Conservation (phyloP, 2,329 filamentous ascomycete species). For the Fusarium pseudonygamai region DNA sequence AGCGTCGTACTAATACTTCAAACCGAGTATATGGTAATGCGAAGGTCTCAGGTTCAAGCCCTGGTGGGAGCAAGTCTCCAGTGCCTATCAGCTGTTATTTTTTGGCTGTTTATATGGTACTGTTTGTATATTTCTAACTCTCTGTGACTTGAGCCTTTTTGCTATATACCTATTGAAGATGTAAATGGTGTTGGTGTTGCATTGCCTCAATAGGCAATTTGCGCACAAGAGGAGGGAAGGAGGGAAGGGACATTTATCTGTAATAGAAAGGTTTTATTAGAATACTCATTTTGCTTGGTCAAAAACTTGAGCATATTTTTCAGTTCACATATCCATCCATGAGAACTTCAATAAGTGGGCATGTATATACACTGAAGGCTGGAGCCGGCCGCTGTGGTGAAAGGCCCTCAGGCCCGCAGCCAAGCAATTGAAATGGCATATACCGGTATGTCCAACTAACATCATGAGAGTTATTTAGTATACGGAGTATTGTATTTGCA, state of each 20-base stretch:
- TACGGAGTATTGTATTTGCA: background rate
- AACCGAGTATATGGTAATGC: slow-evolving; percentile 37
- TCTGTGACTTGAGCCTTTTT: background rate
- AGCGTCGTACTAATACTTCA: slow-evolving; percentile 45
- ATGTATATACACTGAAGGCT: slow-evolving; percentile 1
- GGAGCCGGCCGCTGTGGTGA: background rate
- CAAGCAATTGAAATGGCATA: background rate
- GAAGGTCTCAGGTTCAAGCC: slow-evolving; percentile 45
- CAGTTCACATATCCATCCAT: slow-evolving; percentile 2
- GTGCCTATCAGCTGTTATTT: slow-evolving; percentile 20
- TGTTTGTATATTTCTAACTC: too few species aligned
- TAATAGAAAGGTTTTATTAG: background rate
- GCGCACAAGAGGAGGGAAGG: background rate
- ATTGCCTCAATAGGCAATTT: slow-evolving; percentile 1
- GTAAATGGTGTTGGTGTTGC: background rate
- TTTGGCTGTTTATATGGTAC: background rate
- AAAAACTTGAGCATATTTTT: slow-evolving; percentile 14
- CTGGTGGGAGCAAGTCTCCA: slow-evolving; percentile 42
- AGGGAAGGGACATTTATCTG: background rate
- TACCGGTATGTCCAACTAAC: background rate
- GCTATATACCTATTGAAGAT: too few species aligned
- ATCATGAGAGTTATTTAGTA: slow-evolving; percentile 4
- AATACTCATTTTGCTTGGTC: background rate
- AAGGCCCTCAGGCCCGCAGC: background rate
- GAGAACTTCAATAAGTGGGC: background rate